A percentile compares a stretch with the other conserved stretches of the same genome.
Evolutionary conservation across 306 rosid genomes (phyloP).

Genomic region (Geum urbanum): DNA sequence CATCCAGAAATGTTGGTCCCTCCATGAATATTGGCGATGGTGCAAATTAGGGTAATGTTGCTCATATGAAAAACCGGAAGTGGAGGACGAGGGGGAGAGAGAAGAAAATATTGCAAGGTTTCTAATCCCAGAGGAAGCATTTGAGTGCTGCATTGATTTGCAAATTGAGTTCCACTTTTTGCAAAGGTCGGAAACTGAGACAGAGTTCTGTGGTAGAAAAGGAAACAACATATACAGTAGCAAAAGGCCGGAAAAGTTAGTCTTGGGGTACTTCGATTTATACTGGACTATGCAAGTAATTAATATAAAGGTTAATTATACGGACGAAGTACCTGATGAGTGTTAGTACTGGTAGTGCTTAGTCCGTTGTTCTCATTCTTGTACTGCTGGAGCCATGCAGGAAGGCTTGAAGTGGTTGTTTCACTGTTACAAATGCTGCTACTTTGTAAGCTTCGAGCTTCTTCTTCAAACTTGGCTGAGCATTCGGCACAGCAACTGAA

Average conservation of each 20-base stretch:
- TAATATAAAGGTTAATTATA: slow-evolving; percentile 7
- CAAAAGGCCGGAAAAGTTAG: slow-evolving; percentile 31
- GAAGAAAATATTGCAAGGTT: slow-evolving; percentile 51
- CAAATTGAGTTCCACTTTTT: slow-evolving; percentile 69
- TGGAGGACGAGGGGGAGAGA: slow-evolving; percentile 60
- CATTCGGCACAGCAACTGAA: slow-evolving; percentile 47
- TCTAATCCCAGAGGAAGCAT: slow-evolving; percentile 43
- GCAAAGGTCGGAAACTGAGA: slow-evolving; percentile 62
- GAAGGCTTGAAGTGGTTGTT: slow-evolving; percentile 65
- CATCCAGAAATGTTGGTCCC: slow-evolving; percentile 41
- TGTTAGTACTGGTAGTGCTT: slow-evolving; percentile 13
- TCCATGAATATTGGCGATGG: slow-evolving; percentile 18
- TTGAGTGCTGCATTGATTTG: slow-evolving; percentile 43
- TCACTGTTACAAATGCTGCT: slow-evolving; percentile 47
- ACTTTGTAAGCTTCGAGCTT: slow-evolving; percentile 55
- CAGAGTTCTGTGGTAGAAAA: slow-evolving; percentile 48
- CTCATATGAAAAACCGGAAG: slow-evolving; percentile 62
- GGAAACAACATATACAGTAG: slow-evolving; percentile 7
- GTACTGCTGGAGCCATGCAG: slow-evolving; percentile 99
- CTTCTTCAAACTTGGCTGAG: slow-evolving; percentile 47
- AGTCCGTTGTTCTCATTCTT: slow-evolving; percentile 53
- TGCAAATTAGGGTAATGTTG: slow-evolving; percentile 37
- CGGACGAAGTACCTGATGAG: slow-evolving; percentile 55
- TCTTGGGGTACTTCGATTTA: slow-evolving; percentile 26
- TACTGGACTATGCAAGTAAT: slow-evolving; percentile 6